Conservation (phyloP, 2,329 filamentous ascomycete species). For the Ceratocystis variospora region DNA sequence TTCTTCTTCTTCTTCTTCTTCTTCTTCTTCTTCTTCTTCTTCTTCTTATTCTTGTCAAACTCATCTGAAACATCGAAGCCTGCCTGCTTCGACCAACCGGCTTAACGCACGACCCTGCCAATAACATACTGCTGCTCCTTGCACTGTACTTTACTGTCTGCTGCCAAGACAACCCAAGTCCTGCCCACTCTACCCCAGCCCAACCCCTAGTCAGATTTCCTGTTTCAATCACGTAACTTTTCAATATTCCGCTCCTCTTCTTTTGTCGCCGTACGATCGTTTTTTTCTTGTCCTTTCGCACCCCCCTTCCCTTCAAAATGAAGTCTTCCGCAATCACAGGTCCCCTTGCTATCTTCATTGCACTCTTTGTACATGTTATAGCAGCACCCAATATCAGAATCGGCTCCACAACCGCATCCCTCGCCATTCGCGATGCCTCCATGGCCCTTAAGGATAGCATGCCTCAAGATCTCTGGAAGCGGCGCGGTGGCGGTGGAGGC, state of each 20-base stretch:
- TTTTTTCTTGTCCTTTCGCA: not conserved
- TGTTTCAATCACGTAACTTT: not conserved
- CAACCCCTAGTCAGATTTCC: not conserved
- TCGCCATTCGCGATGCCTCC: not conserved
- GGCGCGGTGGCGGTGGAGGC: conserved; percentile 45
- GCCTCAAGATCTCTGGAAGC: conserved; percentile 35
- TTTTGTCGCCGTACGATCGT: not conserved
- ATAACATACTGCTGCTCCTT: no score
- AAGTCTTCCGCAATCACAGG: not conserved
- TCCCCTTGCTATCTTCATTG: conserved; percentile 6
- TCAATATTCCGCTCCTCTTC: not conserved
- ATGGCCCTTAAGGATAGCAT: not conserved
- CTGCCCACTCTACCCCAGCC: no score
- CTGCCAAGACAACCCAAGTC: no score
- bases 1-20: no score
- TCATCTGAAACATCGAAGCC: no score
- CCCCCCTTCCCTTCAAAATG: not conserved
- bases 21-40: no score
- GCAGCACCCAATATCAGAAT: conserved; percentile 22
- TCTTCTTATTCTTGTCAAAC: no score
- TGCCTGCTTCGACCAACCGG: no score
- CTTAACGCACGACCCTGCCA: no score
- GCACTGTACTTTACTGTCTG: no score
- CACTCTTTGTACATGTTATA: conserved; percentile 22
- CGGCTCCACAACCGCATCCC: not conserved